Base-by-base conservation (phyloP, 352 stramenopile species). In the Albugo candida region DNA sequence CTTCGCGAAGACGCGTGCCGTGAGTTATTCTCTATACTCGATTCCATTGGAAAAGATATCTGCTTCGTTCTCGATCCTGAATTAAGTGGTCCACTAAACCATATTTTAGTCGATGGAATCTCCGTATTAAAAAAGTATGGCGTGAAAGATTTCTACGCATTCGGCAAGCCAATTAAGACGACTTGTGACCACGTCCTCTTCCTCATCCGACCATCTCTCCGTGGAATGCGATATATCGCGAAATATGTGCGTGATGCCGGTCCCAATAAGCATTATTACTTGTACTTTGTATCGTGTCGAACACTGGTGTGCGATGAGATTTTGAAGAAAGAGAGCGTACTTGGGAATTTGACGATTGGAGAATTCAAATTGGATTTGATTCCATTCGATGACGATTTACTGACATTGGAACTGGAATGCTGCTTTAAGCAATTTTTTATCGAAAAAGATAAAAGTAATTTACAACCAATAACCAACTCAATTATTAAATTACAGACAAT, bases 311-410 rank as follows among this genome's bases (percentile, higher is more conserved):
- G 85, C 49, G 80, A 95, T 58, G 83, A 96, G 59, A 70, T 92
- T 41, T 58, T 96, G 1, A 87, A 91, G 60, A 93, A 95, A 42
- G 80, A 87, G 44, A 66, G 63, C 16, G 81, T 92, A n/a, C 83
- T 92, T 49, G 72, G 77, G 14, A 83, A 72, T 40, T 58, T 93
- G 16, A 84, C 77, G 43, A 70, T 95, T 20, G 76, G 75, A 38
- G 83, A 95, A 49, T 92, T 93, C 64, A 83, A 81, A 36, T 70
- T 97, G 21, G 92, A 97, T 65, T 64, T 97, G 11, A 95, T 97
- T 50, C 92, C 93, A 1, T 78, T 97, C 17, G 93, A 97, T 61
- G 86, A 87, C 44, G 93, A 97, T 60, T 53, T 98, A 5, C 55
- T 97, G 11, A 94, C 78, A 56, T 73, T 97, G 27, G 94, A 98